phyloP scores from a whole-genome alignment of 805 yeast genomes.

The Kuraishia floccosa region DNA sequence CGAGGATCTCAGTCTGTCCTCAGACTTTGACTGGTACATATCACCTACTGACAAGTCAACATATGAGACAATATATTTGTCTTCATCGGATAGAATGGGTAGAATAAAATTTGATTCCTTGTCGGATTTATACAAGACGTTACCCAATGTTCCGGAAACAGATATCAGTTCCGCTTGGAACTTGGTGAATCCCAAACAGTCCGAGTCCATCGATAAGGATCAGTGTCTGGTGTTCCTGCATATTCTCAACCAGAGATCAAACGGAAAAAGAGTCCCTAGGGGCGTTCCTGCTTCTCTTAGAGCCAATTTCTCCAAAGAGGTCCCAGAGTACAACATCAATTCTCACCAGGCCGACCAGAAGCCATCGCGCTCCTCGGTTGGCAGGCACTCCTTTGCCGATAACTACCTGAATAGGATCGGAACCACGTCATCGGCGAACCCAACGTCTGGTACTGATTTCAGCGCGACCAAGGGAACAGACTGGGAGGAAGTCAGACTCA shows the following conservation, averaged over 20 bases:
- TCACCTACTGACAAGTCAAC: conserved; percentile 75
- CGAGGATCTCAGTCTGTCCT: conserved; percentile 47
- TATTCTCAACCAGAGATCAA: conserved; percentile 76
- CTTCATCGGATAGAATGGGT: conserved; percentile 70
- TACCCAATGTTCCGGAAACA: conserved; percentile 65
- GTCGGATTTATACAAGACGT: conserved; percentile 53
- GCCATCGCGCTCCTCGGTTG: conserved; percentile 3
- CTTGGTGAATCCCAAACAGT: conserved; percentile 81
- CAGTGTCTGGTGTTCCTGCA: conserved; percentile 85
- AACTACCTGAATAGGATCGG: conserved; percentile 48
- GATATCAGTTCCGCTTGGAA: conserved; percentile 92
- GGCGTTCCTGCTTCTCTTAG: conserved; percentile 90
- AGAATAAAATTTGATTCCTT: conserved; percentile 68
- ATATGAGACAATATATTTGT: conserved; percentile 68
- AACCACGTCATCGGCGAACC: conserved; percentile 16
- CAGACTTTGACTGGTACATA: conserved; percentile 92
- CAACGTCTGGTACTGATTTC: conserved; percentile 54
- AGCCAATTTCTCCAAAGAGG: conserved; percentile 83
- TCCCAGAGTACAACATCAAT: conserved; percentile 58
- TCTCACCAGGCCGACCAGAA: conserved; percentile 36
- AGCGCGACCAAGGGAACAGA: conserved; percentile 68
- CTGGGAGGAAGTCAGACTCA: conserved; percentile 67
- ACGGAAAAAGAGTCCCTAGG: conserved; percentile 74
- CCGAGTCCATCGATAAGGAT: conserved; percentile 85
- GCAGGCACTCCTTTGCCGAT: conserved; percentile 36